Evolutionary conservation across 306 rosid species (phyloP), one percentile per base, ranked within the genome.

Genomic region (Quercus mongolica): DNA sequence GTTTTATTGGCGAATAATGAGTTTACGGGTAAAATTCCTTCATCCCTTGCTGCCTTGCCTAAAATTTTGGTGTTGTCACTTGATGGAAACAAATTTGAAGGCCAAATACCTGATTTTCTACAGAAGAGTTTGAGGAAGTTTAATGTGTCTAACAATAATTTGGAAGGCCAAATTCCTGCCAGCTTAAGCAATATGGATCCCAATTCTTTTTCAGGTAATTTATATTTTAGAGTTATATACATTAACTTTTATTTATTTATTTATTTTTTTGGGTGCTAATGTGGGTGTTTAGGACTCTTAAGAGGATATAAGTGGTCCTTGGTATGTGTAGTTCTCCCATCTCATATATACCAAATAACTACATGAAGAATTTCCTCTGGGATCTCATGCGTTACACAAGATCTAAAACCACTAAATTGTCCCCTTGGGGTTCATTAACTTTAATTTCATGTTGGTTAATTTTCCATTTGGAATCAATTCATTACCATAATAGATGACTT

Each of bases 111-210:
- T 11, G 61, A 71, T 21, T 89, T 95, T 71, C 73, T 30, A 9
- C 83, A 51, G 78, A 28, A 6, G 8, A 13, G 2, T 38, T 80
- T 94, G 85, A 84, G 58, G 81, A 62, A 35, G 25, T 19, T 95
- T 30, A 85, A 91, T 76, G 33, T 95, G 8, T 80, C 98, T 52
- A 72, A 91, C 84, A 95, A 95, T 62, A 83, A 75, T 0, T 87
- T 95, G 78, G 91, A 86, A 73, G 99, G 99, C 71, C 91, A 88
- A 4, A 89, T 95, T 68, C 99, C 99, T 0, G 6, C 58, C 68
- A 80, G 73, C 83, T 84, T 95, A 38, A 79, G 55, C 61, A 26
- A 31, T 30, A 78, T 90, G 79, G 85, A 77, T 1, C 11, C 90
- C 14, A 41, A 71, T 58, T 28, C 79, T 9, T 95, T 95, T 73